Base-by-base conservation (phyloP, 495 filamentous ascomycete species). In the Trichoderma erinaceum region DNA sequence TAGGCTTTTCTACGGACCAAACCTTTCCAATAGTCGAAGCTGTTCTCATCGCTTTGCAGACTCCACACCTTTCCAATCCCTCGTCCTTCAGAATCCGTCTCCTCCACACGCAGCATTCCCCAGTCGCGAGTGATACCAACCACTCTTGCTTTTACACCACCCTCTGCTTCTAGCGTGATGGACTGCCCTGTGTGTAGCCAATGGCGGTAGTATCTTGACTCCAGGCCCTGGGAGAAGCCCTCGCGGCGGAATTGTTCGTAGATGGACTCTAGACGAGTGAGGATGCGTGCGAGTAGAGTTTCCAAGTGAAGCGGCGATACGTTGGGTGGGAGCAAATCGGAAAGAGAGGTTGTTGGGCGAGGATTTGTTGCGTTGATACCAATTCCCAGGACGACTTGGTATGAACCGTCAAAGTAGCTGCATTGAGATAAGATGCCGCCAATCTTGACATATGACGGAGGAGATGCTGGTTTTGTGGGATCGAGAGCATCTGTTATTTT, bases 1-100 rank as follows among this genome's bases (percentile, higher is more conserved):
- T 16, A 56, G 11, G 63, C 25, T 38, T 95, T 97, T 74, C 88
- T 84, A 84, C 86, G 92, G 64, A 99, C 78, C 77, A 99, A 75
- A 0, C 95, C 95, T 74, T 83, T 89, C 77, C 97, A 94, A 79
- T 97, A 99, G 80, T 99, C 96, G 81, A 99, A 99, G 79, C 92
- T 97, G 73, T 99, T 99, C 73, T 92, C 92, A 73, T 99, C 95
- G 76, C 91, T 97, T 80, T 97, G 93, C 77, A 99, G 79, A 74
- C 89, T 86, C 83, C 87, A 93, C 56, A 90, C 81, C 75, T 85
- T 89, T 1, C 94, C 93, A 12, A 92, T 97, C 1, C 80, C 75
- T 69, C 87, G 77, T 71, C 90, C 92, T 56, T 89, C 84, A 80
- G 80, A 87, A 3, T 84, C 87, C 65, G 97, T 71, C 80, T 97